Base-by-base conservation (phyloP, 495 filamentous ascomycete species). In the Emericellopsis terricola region DNA sequence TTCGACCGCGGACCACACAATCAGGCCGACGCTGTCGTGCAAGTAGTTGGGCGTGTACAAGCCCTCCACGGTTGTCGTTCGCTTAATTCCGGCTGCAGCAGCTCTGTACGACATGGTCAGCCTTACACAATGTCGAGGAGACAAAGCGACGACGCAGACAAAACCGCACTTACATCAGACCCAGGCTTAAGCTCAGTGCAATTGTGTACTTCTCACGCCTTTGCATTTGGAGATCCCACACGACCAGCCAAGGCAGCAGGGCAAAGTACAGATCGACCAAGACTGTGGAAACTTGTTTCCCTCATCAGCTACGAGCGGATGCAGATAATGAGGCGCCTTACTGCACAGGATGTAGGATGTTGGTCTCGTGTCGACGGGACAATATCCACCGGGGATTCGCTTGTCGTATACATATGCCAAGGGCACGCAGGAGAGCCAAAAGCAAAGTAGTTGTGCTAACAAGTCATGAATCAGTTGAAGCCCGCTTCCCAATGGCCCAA, bases 141-240 rank as follows among this genome's bases (percentile, higher is more conserved):
- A n/a, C n/a, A n/a, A n/a, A n/a, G n/a, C n/a, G n/a, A n/a, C n/a
- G n/a, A n/a, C n/a, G n/a, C n/a, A n/a, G n/a, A n/a, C n/a, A n/a
- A n/a, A n/a, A n/a, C n/a, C n/a, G n/a, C n/a, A 37, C 47, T 43
- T 43, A 51, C 50, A 56, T 38, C 19, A 53, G 38, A 18, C 50
- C 50, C 0, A 52, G 39, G 19, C 46, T 49, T 48, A 53, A 52
- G 6, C 51, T 42, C 2, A 42, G 36, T 2, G 45, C 46, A 10
- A 54, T 35, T 28, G 49, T 43, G 18, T 46, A 14, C 34, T 57
- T 57, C 19, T 57, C 53, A 14, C 37, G 38, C 23, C 29, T 39
- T 17, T 42, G 43, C 44, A 57, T 57, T 13, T 44, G 47, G 28
- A 54, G 41, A 20, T 40, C 39, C 16, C 36, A 39, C 23, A 52